phyloP scores from a whole-genome alignment of 306 rosid species.

The Lathyrus sativus region DNA sequence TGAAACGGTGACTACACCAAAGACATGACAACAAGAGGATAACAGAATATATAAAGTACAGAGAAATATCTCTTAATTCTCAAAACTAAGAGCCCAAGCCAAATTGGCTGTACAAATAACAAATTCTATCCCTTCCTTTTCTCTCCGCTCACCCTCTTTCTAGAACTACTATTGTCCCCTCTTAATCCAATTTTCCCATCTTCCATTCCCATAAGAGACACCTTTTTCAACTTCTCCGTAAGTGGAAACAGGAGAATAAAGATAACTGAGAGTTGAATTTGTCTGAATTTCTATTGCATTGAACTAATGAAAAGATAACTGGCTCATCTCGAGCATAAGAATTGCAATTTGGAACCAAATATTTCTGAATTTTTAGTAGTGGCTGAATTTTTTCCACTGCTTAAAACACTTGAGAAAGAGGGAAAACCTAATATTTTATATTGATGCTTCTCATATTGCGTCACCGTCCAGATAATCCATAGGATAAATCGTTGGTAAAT shows the following conservation, averaged over 20 bases:
- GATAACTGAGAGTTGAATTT: neutral
- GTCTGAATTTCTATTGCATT: constrained; percentile 1
- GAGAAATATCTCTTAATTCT: neutral
- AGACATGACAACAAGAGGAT: neutral
- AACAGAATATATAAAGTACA: neutral
- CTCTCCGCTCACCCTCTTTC: neutral
- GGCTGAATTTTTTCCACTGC: neutral
- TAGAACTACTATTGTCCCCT: neutral
- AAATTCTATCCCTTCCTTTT: neutral
- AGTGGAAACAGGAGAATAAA: constrained; percentile 1
- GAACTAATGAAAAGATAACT: neutral
- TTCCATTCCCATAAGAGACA: neutral
- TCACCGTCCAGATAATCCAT: neutral
- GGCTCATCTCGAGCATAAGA: neutral
- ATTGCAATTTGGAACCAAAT: neutral
- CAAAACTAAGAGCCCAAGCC: neutral
- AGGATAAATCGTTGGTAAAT: too few relatives aligned
- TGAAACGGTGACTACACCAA: neutral
- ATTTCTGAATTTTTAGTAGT: neutral
- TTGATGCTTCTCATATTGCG: neutral
- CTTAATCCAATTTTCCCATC: neutral
- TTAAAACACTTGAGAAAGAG: neutral
- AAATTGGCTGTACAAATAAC: neutral
- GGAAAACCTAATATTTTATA: constrained; percentile 11
- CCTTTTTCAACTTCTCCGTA: neutral